Evolutionary conservation across 2,329 filamentous ascomycete species (phyloP).

Genomic region (Colletotrichum tofieldiae): DNA sequence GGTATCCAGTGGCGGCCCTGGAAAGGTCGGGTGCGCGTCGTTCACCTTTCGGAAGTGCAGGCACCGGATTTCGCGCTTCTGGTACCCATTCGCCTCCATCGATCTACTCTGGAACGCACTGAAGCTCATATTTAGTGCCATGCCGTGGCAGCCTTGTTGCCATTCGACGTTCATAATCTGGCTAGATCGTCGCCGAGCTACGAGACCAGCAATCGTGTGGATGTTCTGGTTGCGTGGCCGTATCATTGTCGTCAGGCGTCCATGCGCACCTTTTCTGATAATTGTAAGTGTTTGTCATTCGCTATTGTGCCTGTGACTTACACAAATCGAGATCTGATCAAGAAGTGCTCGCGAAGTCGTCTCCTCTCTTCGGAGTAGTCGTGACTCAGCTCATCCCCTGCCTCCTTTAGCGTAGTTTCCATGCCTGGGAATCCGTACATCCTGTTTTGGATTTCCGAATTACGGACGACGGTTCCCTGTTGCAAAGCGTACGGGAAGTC

Average conservation of each 20-base stretch:
- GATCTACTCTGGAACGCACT: conserved; percentile 32
- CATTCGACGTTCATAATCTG: conserved; percentile 41
- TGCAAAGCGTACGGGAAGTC: conserved; percentile 1
- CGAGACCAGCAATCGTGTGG: conserved; percentile 27
- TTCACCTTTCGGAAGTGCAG: conserved; percentile 23
- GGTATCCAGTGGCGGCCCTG: conserved; percentile 3
- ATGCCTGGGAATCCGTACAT: not conserved
- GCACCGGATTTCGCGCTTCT: conserved; percentile 17
- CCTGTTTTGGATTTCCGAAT: not conserved
- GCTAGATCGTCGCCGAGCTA: conserved; percentile 5
- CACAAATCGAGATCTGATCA: not conserved
- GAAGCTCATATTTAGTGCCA: conserved; percentile 29
- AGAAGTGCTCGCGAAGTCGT: not conserved
- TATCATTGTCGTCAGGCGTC: conserved; percentile 13
- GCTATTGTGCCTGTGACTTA: not conserved
- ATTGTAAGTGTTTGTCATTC: not conserved
- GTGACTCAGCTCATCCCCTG: not conserved
- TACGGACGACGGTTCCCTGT: not conserved
- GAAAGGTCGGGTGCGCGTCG: not conserved
- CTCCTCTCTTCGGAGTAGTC: not conserved
- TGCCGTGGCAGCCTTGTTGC: conserved; percentile 4
- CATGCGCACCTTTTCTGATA: not conserved
- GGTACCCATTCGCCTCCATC: conserved; percentile 26
- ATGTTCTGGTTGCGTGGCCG: not conserved
- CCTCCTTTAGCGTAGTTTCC: not conserved